phyloP scores from a whole-genome alignment of 1,139 yeast genomes.

The Saccharomyces hybrid region DNA sequence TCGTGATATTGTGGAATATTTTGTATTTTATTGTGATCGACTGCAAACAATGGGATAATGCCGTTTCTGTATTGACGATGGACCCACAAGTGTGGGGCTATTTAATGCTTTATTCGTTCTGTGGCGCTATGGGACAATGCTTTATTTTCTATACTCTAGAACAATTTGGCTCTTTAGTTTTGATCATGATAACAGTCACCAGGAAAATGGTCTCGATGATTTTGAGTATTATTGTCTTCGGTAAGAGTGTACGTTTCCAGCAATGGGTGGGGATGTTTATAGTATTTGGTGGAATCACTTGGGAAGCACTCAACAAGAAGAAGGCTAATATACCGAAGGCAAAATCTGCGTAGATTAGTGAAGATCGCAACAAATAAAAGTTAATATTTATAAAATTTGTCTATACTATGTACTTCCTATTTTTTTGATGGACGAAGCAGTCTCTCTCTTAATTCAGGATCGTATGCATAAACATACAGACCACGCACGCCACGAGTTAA shows the following conservation, averaged over 20 bases:
- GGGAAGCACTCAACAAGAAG: slow-evolving; percentile 52
- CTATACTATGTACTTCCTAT: neutral
- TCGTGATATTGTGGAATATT: slow-evolving; percentile 37
- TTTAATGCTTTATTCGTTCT: slow-evolving; percentile 57
- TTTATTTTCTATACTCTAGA: slow-evolving; percentile 83
- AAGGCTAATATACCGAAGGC: slow-evolving; percentile 2
- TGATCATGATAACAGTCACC: slow-evolving; percentile 91
- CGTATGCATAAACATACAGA: slow-evolving; percentile 36
- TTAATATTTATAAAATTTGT: neutral
- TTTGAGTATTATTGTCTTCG: slow-evolving; percentile 76
- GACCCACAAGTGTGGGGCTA: slow-evolving; percentile 51
- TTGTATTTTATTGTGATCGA: slow-evolving; percentile 31
- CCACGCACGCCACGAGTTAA: slow-evolving; percentile 39
- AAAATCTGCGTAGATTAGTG: neutral
- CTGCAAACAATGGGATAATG: slow-evolving; percentile 15
- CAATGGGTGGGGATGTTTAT: slow-evolving; percentile 77
- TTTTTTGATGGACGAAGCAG: slow-evolving; percentile 13
- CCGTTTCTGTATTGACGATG: slow-evolving; percentile 28
- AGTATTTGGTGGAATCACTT: slow-evolving; percentile 76
- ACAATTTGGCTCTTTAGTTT: slow-evolving; percentile 70
- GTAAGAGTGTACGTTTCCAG: slow-evolving; percentile 51
- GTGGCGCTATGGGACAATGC: slow-evolving; percentile 89
- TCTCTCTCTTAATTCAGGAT: slow-evolving; percentile 33
- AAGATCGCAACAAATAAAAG: neutral
- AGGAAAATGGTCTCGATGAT: slow-evolving; percentile 95